Base-by-base conservation (phyloP, 768 basidiomycete species). In the Mycena maculata region DNA sequence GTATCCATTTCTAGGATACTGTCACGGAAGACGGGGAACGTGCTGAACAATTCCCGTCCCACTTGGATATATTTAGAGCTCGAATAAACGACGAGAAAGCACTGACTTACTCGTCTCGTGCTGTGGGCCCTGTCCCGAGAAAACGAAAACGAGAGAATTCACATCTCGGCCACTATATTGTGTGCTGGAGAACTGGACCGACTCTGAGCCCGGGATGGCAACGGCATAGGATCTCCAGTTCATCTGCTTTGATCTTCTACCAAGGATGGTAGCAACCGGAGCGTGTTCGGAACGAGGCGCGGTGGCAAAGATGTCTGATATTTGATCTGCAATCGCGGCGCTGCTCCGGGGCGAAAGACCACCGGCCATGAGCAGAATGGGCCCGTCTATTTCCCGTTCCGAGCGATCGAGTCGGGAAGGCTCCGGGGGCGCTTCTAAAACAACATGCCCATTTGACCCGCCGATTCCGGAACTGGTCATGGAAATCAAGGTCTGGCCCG, bases 401-500 rank as follows among this genome's bases (percentile, higher is more conserved):
- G 8, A 11, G 16, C 11, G 16, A 30, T 18, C 18, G 48, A 39
- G 23, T 23, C 36, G 33, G 38, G 39, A 38, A 31, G n/a, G 39
- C 12, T 31, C 18, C 30, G 81, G 78, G 11, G 81, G 76, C 18
- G 73, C 75, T 69, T 84, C 78, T 11, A 84, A 49, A 25, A 85
- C 76, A 22, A 73, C 76, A 59, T 84, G 83, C 0, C 80, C 84
- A 60, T 83, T 83, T 3, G 78, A 76, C 10, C 84, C 84, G 23
- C 83, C 82, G 42, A 85, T 84, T 2, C 84, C 84, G 22, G 79
- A 83, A 60, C 83, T 80, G 1, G 79, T 74, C 55, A 85, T 77
- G 0, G 84, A 80, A 22, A 83, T 77, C 27, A 84, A 72, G 15
- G 77, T 72, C 28, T 28, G 72, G 8, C 74, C 72, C 8, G 73